A percentile compares a stretch with the other conserved stretches of the same genome.
phyloP scores from a whole-genome alignment of 2,329 filamentous ascomycete genomes.

The Leptographium flavum region DNA sequence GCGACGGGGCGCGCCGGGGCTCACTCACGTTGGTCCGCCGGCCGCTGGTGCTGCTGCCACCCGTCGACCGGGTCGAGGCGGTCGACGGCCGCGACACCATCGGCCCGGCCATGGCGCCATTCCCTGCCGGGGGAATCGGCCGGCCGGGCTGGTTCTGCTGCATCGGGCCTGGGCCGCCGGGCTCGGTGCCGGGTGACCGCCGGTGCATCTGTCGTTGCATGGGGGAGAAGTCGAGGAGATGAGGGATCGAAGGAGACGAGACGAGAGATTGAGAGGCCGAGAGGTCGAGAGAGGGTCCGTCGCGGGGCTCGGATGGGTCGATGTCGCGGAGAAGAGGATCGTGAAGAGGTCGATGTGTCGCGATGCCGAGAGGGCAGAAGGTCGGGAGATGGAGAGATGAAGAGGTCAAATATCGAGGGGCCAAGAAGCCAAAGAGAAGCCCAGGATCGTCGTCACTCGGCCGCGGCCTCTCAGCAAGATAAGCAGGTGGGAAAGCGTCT shows the following conservation, averaged over 20 bases:
- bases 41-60: constrained; percentile 19
- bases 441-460: no score
- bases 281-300: neutral
- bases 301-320: no score
- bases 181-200: constrained; percentile 49
- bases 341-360: no score
- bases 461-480: no score
- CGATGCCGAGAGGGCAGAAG: no score
- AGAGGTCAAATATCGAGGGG: no score
- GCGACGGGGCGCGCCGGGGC: no score
- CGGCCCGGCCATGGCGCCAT: constrained; percentile 23
- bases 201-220: constrained; percentile 44
- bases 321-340: neutral
- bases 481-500: neutral
- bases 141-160: constrained; percentile 39
- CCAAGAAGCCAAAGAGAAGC: no score
- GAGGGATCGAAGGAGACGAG: neutral
- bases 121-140: constrained; percentile 45
- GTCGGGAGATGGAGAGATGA: no score
- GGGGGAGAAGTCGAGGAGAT: constrained; percentile 18
- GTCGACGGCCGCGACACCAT: constrained; percentile 48
- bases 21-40: constrained; percentile 39
- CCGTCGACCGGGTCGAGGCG: constrained; percentile 45
- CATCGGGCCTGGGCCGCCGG: constrained; percentile 41
- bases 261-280: neutral